Evolutionary conservation across 78 protist genomes (phyloP), one percentile per base, ranked within the genome.

Genomic region (Pigoraptor vietnamica): DNA sequence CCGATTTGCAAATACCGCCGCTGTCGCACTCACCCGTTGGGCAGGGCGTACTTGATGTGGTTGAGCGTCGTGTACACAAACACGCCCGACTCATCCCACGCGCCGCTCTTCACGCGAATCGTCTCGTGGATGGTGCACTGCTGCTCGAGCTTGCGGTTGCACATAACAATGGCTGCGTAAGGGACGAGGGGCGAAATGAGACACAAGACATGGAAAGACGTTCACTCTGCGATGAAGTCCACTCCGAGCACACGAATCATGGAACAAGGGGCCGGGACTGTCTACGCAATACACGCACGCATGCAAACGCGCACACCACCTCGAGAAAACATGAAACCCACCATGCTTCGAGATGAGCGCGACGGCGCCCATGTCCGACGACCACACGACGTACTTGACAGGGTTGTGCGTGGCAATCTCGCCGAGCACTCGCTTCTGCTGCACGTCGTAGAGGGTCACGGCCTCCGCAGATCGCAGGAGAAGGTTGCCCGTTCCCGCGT

Each of bases 31-130:
- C 10, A 91, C 95, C 98, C 99, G 89, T 90, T 95, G 79, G 90
- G 96, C 34, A 98, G 93, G 56, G 93, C 89, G 92, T 96, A 98
- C 93, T 99, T 99, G 92, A 99, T 89, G 95, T 99, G 99, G 91
- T 94, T 98, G 67, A 94, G 92, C 25, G 99, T 99, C 35, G 98
- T 93, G 96, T 98, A 99, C 67, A 99, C 86, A 40, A 98, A 96
- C 2, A 95, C 95, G 83, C 95, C 96, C 38, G 87, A 37, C 32
- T 97, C 98, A 81, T 98, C 98, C 98, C 99, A 98, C 33, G 91
- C 98, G 67, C 98, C 99, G 81, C 93, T 39, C 95, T 98, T 98
- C 93, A 98, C 95, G 10, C 96, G 94, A 14, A 94, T 89, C 79
- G 94, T 93, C 96, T 98, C 99, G 89, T 94, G 95, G 21, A 98